Percentiles rank a stretch among this genome's conserved stretches.
These are phyloP conservation scores for Sporisorium iseilematis-ciliati DNA, from an alignment of 1,284 basidiomycete species.

Conservation along the genomic window DNA sequence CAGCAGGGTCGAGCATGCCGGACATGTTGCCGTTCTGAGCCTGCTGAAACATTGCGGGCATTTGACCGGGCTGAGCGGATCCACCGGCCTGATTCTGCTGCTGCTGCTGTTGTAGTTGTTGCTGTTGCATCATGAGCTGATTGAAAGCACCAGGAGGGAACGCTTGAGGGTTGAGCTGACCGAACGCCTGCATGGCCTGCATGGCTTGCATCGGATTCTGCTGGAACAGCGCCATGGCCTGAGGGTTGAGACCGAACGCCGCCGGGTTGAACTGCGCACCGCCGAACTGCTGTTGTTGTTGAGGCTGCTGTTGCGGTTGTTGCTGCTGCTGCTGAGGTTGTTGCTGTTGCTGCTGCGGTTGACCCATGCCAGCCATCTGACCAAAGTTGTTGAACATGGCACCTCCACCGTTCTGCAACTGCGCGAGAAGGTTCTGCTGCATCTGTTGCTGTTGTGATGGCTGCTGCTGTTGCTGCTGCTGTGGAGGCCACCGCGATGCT, in stretches of 20 bases:
- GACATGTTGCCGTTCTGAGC: slow-evolving; percentile 33
- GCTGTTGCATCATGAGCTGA: slow-evolving; percentile 51
- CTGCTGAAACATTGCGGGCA: slow-evolving; percentile 38
- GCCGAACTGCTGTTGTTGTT: slow-evolving; percentile 35
- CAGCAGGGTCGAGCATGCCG: slow-evolving; percentile 38
- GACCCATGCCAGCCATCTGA: slow-evolving; percentile 38
- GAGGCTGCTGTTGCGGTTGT: slow-evolving; percentile 26
- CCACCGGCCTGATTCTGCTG: slow-evolving; percentile 28
- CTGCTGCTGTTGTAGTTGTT: slow-evolving; percentile 38
- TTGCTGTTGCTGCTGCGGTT: slow-evolving; percentile 33
- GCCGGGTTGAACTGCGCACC: slow-evolving; percentile 35
- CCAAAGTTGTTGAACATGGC: slow-evolving; percentile 44
- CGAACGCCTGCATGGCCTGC: slow-evolving; percentile 51
- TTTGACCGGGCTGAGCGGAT: slow-evolving; percentile 25
- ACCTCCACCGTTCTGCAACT: slow-evolving; percentile 41
- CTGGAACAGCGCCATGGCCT: slow-evolving; percentile 43
- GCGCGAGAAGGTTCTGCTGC: slow-evolving; percentile 38
- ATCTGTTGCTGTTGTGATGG: slow-evolving; percentile 36
- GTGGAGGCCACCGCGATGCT: slow-evolving; percentile 36
- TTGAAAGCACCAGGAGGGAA: slow-evolving; percentile 41
- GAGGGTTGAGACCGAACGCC: slow-evolving; percentile 43
- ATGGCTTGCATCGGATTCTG: slow-evolving; percentile 54
- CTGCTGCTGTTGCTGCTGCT: slow-evolving; percentile 27
- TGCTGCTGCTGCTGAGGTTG: slow-evolving; percentile 20
- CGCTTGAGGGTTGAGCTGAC: slow-evolving; percentile 42